phyloP scores from a whole-genome alignment of 805 yeast genomes.

The Sungouiella blattae region DNA sequence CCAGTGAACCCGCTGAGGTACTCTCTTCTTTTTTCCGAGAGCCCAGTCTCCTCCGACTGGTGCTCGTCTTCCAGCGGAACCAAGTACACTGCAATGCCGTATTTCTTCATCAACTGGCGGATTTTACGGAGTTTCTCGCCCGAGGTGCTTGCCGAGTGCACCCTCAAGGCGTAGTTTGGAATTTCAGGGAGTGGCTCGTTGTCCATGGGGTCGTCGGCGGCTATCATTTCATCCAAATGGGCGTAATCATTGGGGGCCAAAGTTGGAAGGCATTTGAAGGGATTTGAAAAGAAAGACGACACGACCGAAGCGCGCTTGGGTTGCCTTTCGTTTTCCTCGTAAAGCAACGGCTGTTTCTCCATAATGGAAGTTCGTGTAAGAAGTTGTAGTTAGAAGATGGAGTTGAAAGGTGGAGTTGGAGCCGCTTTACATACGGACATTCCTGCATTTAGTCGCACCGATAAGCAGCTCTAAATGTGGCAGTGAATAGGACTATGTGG shows the following conservation, averaged over 20 bases:
- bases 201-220: constrained; percentile 16
- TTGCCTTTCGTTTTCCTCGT: too few relatives aligned
- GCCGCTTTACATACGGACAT: too few relatives aligned
- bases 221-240: constrained; percentile 4
- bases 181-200: constrained; percentile 22
- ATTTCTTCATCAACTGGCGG: constrained; percentile 12
- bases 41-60: constrained; percentile 16
- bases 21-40: constrained; percentile 17
- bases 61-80: constrained; percentile 20
- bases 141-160: constrained; percentile 1
- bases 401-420: too few relatives aligned
- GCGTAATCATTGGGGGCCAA: constrained; percentile 1
- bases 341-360: constrained; percentile 2
- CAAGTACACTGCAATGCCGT: constrained; percentile 15
- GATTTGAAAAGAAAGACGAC: constrained; percentile 17
- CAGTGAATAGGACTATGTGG: too few relatives aligned
- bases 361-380: too few relatives aligned
- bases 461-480: too few relatives aligned
- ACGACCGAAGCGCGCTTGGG: too few relatives aligned
- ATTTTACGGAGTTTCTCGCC: constrained; percentile 9
- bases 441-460: too few relatives aligned
- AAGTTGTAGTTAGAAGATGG: too few relatives aligned
- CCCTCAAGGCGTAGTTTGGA: constrained; percentile 15
- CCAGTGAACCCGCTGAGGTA: constrained; percentile 18
- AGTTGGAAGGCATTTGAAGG: constrained; percentile 27